Percentiles rank a stretch among this genome's conserved stretches.
Conservation (phyloP, 1,284 basidiomycete species). For the Lignosus rhinocerotis region DNA sequence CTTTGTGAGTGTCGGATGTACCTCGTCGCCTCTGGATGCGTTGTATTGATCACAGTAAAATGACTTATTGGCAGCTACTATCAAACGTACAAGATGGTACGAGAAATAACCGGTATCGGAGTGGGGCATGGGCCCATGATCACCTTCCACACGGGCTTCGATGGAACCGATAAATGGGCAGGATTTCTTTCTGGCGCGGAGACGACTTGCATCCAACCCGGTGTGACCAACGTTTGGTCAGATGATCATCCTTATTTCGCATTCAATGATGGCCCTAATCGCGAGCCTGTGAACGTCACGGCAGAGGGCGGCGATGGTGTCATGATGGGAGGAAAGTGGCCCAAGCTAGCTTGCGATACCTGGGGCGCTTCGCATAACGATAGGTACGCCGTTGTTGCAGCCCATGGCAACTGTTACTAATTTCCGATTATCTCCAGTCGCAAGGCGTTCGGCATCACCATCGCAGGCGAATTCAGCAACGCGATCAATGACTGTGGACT, state of each 20-base stretch:
- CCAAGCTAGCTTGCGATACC: constrained; percentile 42
- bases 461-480: constrained; percentile 52
- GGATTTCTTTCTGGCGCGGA: constrained; percentile 58
- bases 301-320: constrained; percentile 32
- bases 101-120: constrained; percentile 56
- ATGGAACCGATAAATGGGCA: constrained; percentile 39
- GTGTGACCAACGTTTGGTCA: constrained; percentile 49
- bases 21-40: not conserved
- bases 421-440: constrained; percentile 31
- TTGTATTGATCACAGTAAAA: constrained; percentile 34
- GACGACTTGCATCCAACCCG: not conserved
- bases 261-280: constrained; percentile 39
- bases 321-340: constrained; percentile 35
- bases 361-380: constrained; percentile 41
- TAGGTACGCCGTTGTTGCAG: not conserved
- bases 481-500: constrained; percentile 52
- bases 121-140: constrained; percentile 58
- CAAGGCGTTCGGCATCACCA: constrained; percentile 45
- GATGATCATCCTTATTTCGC: constrained; percentile 46
- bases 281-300: constrained; percentile 34
- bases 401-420: not conserved
- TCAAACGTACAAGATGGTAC: constrained; percentile 54
- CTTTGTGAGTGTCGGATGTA: constrained; percentile 33
- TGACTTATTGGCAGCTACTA: constrained; percentile 54
- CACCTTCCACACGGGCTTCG: constrained; percentile 51